phyloP scores from a whole-genome alignment of 495 filamentous ascomycete genomes.

The Xylaria longipes region DNA sequence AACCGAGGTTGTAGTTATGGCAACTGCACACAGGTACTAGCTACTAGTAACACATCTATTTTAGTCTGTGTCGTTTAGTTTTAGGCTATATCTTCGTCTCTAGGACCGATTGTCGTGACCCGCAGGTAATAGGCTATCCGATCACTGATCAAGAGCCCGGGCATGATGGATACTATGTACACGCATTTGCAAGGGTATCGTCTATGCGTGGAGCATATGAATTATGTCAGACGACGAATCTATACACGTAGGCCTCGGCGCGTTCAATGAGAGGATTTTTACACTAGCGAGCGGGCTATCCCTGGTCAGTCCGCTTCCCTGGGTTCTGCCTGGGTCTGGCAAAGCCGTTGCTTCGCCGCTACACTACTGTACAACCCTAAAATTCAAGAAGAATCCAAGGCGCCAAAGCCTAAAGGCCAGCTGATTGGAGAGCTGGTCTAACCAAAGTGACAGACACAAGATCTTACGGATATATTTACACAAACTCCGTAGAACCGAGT shows the following conservation, averaged over 20 bases:
- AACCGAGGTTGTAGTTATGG: neutral
- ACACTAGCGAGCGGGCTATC: neutral
- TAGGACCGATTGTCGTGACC: neutral
- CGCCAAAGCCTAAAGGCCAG: neutral
- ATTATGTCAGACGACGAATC: slow-evolving; percentile 21
- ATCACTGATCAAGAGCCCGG: neutral
- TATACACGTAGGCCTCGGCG: neutral
- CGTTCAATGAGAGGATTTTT: neutral
- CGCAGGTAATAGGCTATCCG: slow-evolving; percentile 14
- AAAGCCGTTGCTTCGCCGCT: neutral
- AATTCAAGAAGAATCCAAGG: neutral
- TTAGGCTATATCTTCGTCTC: neutral
- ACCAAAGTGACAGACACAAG: neutral
- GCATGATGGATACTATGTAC: neutral
- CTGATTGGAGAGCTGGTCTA: neutral
- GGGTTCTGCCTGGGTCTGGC: slow-evolving; percentile 3
- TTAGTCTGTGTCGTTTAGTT: neutral
- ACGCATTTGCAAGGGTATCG: neutral
- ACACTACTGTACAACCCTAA: neutral
- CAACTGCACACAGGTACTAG: neutral
- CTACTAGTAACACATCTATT: neutral
- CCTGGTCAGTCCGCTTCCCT: neutral
- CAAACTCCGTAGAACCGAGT: slow-evolving; percentile 9
- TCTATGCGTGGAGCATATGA: neutral
- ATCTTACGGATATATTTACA: neutral